phyloP scores from a whole-genome alignment of 2,329 filamentous ascomycete species.

The Alternaria brassicae region DNA sequence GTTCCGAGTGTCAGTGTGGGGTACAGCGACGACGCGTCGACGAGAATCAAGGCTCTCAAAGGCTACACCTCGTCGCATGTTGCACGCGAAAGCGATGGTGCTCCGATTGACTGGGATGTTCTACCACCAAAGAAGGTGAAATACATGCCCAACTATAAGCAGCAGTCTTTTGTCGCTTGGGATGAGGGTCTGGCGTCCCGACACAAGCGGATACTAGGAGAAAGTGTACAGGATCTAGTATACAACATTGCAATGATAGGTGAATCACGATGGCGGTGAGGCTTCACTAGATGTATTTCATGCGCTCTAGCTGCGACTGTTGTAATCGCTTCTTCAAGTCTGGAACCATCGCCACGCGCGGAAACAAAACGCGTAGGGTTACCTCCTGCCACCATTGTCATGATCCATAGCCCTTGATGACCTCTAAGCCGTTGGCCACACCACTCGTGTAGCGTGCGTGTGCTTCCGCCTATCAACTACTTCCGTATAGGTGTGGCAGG shows the following conservation, averaged over 20 bases:
- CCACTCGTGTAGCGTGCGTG: not conserved
- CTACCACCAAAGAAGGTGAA: conserved; percentile 57
- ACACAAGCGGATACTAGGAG: no score
- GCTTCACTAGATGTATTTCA: no score
- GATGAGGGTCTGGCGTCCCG: conserved; percentile 4
- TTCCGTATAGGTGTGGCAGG: not conserved
- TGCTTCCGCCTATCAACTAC: not conserved
- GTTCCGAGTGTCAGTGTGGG: conserved; percentile 64
- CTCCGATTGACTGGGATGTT: conserved; percentile 54
- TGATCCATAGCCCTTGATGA: no score
- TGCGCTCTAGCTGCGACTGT: no score
- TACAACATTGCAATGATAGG: no score
- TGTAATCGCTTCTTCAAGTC: no score
- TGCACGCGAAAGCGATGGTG: conserved; percentile 36
- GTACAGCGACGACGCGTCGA: conserved; percentile 58
- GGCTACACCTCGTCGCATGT: conserved; percentile 56
- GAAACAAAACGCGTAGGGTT: no score
- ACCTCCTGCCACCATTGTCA: no score
- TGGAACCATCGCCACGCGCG: no score
- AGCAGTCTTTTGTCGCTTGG: conserved; percentile 23
- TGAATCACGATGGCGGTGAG: no score
- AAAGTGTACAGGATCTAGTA: no score
- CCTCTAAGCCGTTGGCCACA: not conserved
- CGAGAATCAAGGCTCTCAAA: conserved; percentile 58
- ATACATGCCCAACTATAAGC: conserved; percentile 53